phyloP scores from a whole-genome alignment of 345 rosid genomes.

The Bruguiera parviflora region DNA sequence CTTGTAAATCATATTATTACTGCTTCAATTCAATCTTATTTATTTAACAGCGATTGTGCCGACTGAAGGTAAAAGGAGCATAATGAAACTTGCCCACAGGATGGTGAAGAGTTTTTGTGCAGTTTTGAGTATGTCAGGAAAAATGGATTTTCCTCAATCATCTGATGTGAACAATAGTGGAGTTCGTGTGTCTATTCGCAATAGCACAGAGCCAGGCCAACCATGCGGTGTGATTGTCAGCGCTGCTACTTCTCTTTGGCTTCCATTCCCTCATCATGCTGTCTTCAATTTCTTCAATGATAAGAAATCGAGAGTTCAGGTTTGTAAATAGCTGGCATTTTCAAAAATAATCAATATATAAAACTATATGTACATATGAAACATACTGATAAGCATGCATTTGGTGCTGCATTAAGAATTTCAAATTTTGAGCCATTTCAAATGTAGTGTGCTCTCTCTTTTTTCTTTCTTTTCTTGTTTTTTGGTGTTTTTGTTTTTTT shows the following conservation, averaged over 20 bases:
- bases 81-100: constrained; percentile 58
- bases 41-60: constrained; percentile 23
- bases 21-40: neutral
- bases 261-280: constrained; percentile 41
- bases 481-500: too few relatives aligned
- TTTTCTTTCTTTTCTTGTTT: neutral
- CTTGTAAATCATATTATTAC: neutral
- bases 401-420: neutral
- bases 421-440: neutral
- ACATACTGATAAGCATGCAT: neutral
- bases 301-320: constrained; percentile 43
- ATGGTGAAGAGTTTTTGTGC: constrained; percentile 59
- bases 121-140: constrained; percentile 47
- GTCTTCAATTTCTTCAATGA: constrained; percentile 47
- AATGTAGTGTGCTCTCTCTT: too few relatives aligned
- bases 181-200: constrained; percentile 48
- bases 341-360: too few relatives aligned
- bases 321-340: constrained; percentile 2
- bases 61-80: constrained; percentile 37
- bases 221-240: constrained; percentile 46
- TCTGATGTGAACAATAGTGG: constrained; percentile 46
- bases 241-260: constrained; percentile 61
- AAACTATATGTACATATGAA: too few relatives aligned
- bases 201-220: constrained; percentile 41
- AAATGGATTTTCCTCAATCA: constrained; percentile 42